These are phyloP conservation scores for Sporothrix variecibatus DNA, from an alignment of 2,329 filamentous ascomycete species.

Conservation along the genomic window DNA sequence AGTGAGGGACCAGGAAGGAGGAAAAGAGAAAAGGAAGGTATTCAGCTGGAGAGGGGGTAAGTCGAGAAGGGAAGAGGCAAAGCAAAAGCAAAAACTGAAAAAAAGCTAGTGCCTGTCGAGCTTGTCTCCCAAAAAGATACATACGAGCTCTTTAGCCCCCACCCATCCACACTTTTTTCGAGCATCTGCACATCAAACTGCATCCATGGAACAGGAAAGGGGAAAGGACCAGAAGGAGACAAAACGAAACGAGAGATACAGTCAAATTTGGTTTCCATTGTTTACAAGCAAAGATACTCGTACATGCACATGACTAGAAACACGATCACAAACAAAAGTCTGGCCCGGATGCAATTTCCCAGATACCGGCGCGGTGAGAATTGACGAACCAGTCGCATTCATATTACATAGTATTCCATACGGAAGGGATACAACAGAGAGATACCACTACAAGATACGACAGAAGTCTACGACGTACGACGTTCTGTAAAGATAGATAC, in stretches of 20 bases:
- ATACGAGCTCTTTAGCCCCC: not conserved
- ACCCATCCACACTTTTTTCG: slow-evolving; percentile 10
- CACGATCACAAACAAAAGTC: not conserved
- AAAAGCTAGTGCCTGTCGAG: not conserved
- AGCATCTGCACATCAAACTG: not conserved
- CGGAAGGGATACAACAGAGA: not conserved
- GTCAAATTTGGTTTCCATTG: not conserved
- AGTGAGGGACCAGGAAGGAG: not conserved
- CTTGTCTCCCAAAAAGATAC: not conserved
- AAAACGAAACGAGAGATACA: not conserved
- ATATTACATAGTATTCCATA: not conserved
- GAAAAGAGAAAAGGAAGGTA: not conserved
- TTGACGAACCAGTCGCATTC: not conserved
- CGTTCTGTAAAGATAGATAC: not conserved
- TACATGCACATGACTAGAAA: not conserved
- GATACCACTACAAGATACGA: not conserved
- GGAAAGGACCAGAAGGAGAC: too few relatives aligned
- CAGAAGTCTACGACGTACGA: not conserved
- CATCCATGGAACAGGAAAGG: not conserved
- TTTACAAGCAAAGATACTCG: too few relatives aligned
- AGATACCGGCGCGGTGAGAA: not conserved
- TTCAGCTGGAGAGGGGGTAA: not conserved
- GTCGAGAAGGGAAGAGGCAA: not conserved
- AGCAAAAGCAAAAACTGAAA: not conserved
- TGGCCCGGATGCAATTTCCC: not conserved